Conservation (phyloP, 768 basidiomycete genomes). For the Chiua virens region DNA sequence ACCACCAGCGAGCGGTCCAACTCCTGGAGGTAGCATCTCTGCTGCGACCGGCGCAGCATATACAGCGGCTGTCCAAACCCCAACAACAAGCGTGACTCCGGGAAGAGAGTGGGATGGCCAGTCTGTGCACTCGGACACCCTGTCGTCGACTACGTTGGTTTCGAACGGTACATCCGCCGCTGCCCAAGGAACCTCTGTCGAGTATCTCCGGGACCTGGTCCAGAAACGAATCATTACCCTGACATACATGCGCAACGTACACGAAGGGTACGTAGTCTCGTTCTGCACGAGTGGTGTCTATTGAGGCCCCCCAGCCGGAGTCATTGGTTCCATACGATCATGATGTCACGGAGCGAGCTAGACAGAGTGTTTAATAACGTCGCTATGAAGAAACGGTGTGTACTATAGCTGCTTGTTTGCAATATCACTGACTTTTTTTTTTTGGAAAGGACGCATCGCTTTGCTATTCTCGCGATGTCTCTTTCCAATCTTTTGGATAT, state of each 20-base stretch:
- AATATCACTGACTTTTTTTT: conserved; percentile 1
- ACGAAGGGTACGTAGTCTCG: conserved; percentile 68
- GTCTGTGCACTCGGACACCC: conserved; percentile 53
- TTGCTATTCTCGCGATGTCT: conserved; percentile 84
- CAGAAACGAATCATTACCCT: conserved; percentile 84
- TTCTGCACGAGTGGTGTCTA: background rate
- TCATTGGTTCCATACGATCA: conserved; percentile 88
- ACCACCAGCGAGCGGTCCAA: conserved; percentile 23
- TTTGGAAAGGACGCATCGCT: conserved; percentile 67
- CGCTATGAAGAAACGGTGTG: conserved; percentile 78
- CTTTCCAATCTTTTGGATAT: conserved; percentile 82
- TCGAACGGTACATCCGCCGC: conserved; percentile 31
- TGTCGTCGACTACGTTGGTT: conserved; percentile 40
- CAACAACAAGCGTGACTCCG: conserved; percentile 39
- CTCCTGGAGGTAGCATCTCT: conserved; percentile 34
- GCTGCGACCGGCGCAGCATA: conserved; percentile 41
- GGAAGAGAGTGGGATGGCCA: conserved; percentile 73
- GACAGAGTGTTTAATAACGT: conserved; percentile 71
- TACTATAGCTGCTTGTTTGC: background rate
- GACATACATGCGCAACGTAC: conserved; percentile 81
- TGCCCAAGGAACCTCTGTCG: conserved; percentile 68
- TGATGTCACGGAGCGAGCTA: conserved; percentile 72
- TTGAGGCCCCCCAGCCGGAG: conserved; percentile 50
- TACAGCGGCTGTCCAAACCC: conserved; percentile 34
- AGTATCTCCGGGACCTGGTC: conserved; percentile 75